phyloP scores from a whole-genome alignment of 169 alveolate genomes.

The Pseudocohnilembus persalinus region DNA sequence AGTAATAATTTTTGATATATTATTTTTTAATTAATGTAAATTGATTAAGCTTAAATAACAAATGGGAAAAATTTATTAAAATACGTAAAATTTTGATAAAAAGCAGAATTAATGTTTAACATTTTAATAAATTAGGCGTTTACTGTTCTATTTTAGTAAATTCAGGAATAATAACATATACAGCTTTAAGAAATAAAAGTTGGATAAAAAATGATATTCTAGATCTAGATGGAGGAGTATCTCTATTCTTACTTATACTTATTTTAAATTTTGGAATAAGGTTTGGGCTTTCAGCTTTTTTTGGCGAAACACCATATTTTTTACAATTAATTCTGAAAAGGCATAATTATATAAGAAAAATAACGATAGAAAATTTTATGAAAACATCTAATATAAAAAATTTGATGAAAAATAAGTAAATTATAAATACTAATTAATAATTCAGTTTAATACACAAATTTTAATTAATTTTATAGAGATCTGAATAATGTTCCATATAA shows the following conservation, averaged over 20 bases:
- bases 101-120: too few relatives aligned
- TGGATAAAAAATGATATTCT: neutral
- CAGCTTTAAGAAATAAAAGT: neutral
- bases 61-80: too few relatives aligned
- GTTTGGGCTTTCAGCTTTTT: neutral
- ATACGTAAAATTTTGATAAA: too few relatives aligned
- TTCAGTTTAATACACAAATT: too few relatives aligned
- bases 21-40: too few relatives aligned
- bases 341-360: neutral
- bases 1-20: too few relatives aligned
- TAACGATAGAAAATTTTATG: neutral
- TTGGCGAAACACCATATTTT: neutral
- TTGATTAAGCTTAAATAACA: too few relatives aligned
- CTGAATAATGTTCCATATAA: too few relatives aligned
- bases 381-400: neutral
- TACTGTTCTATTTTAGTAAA: neutral
- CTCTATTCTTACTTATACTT: neutral
- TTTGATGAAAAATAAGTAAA: neutral
- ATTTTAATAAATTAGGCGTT: too few relatives aligned
- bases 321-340: neutral
- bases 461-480: too few relatives aligned
- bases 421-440: too few relatives aligned
- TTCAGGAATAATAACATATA: neutral
- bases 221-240: neutral
- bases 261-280: neutral